A percentile compares a stretch with the other conserved stretches of the same genome.
phyloP scores from a whole-genome alignment of 108 stramenopile species.

The Asterionellopsis glacialis region DNA sequence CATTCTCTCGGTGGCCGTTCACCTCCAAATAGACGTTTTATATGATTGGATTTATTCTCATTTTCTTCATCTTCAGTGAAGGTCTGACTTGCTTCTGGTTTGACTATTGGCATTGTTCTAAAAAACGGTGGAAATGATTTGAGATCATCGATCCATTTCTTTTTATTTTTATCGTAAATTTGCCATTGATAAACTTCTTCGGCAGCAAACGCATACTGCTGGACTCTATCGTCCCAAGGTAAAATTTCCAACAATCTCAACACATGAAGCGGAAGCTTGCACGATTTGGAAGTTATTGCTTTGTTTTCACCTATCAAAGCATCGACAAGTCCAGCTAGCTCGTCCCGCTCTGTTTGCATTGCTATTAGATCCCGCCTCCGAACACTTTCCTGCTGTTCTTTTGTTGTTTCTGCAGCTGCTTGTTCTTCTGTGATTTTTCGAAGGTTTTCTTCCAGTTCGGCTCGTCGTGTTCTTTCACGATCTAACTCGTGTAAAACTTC shows the following conservation, averaged over 20 bases:
- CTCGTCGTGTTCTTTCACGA: slow-evolving; percentile 47
- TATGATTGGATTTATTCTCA: slow-evolving; percentile 1
- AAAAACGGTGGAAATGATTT: slow-evolving; percentile 33
- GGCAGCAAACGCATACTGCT: slow-evolving; percentile 25
- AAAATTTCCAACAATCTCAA: slow-evolving; percentile 53
- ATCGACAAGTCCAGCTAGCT: slow-evolving; percentile 35
- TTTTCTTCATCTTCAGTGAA: slow-evolving; percentile 15
- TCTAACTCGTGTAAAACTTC: slow-evolving; percentile 55
- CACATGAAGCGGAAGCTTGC: slow-evolving; percentile 39
- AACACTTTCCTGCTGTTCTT: slow-evolving; percentile 6
- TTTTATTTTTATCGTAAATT: slow-evolving; percentile 20
- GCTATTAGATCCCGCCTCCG: slow-evolving; percentile 17
- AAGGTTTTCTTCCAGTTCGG: slow-evolving; percentile 44
- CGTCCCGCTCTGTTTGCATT: slow-evolving; percentile 36
- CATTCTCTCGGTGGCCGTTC: slow-evolving; percentile 26
- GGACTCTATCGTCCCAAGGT: slow-evolving; percentile 51
- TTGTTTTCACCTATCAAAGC: slow-evolving; percentile 43
- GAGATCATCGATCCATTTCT: slow-evolving; percentile 25
- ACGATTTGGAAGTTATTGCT: slow-evolving; percentile 20
- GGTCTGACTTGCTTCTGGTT: slow-evolving; percentile 18
- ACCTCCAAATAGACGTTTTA: background rate
- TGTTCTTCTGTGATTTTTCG: slow-evolving; percentile 16
- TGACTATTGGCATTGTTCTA: slow-evolving; percentile 36
- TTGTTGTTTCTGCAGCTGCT: slow-evolving; percentile 9
- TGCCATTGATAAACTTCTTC: slow-evolving; percentile 67